Evolutionary conservation across 2,329 filamentous ascomycete genomes (phyloP), one percentile per base, ranked within the genome.

Genomic region (Colletotrichum sp.): DNA sequence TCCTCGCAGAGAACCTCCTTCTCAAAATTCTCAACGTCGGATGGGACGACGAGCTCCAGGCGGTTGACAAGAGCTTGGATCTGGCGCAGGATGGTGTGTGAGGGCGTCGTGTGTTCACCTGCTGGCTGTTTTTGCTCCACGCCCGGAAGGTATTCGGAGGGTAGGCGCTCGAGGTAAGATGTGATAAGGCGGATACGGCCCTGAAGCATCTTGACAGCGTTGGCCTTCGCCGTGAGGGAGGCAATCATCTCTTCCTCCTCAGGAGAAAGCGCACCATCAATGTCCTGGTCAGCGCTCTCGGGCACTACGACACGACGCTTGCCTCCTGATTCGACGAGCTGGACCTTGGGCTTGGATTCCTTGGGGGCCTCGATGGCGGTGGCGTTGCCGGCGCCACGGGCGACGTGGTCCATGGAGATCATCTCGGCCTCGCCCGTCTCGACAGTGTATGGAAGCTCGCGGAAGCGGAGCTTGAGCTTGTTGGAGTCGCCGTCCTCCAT

Each of bases 341-440:
- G 82, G 58, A 81, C 81, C 4, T 82, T 82, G n/a, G 85, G 82
- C 72, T 87, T 87, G 13, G 73, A n/a, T 72, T 88, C 86, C 79
- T 84, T 86, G 70, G 80, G 77, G 12, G 80, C 78, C 32, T 80
- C 79, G 48, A 91, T 86, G 36, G 92, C 92, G 13, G 94, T 92
- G 28, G 96, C 96, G 80, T 95, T 96, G 63, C 94, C 95, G 62
- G 94, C 94, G 52, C 94, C 95, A 68, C 93, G 93, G 1, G 96
- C 96, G 24, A 99, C 94, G 78, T 96, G 98, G 84, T 98, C 96
- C 81, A 99, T 95, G 79, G 95, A 94, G 78, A 99, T 98, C 96
- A 98, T 98, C 84, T 99, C 97, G 2, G 96, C 96, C 83, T 98
- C 96, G 12, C 95, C 95, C 0, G 96, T 98, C 85, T 98, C 97